phyloP scores from a whole-genome alignment of 495 filamentous ascomycete species.

The Sordaria brevicollis region DNA sequence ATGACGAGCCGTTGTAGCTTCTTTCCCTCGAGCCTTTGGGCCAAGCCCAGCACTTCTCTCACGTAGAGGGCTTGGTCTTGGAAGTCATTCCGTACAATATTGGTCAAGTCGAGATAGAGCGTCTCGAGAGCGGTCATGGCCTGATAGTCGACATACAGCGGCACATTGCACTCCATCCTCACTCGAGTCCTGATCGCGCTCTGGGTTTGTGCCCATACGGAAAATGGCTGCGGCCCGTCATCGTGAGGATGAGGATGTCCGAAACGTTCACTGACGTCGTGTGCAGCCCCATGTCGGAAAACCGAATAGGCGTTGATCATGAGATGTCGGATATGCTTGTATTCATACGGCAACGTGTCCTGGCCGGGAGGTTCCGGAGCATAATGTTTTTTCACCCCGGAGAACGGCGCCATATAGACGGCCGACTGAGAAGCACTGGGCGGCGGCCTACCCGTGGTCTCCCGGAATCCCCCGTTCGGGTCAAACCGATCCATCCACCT shows the following conservation, averaged over 20 bases:
- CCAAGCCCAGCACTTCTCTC: background rate
- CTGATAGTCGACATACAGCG: constrained; percentile 4
- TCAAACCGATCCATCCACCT: background rate
- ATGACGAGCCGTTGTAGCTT: constrained; percentile 7
- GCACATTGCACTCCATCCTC: background rate
- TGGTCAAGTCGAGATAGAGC: constrained; percentile 10
- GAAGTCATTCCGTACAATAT: background rate
- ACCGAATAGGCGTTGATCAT: background rate
- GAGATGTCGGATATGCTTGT: background rate
- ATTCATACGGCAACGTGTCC: background rate
- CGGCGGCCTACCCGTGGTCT: background rate
- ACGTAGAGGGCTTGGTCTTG: background rate
- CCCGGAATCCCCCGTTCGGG: background rate
- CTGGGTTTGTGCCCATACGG: background rate
- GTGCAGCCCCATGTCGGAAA: background rate
- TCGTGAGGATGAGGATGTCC: too few relatives aligned
- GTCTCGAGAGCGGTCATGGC: constrained; percentile 6
- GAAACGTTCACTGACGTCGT: too few relatives aligned
- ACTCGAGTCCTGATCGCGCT: background rate
- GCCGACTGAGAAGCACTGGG: too few relatives aligned
- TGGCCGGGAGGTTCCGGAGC: background rate
- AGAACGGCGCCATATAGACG: too few relatives aligned
- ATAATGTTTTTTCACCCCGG: background rate
- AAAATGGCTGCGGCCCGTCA: too few relatives aligned
- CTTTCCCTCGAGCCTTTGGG: background rate